Evolutionary conservation across 2,329 filamentous ascomycete species (phyloP).

Genomic region (Stachybotrys elegans): DNA sequence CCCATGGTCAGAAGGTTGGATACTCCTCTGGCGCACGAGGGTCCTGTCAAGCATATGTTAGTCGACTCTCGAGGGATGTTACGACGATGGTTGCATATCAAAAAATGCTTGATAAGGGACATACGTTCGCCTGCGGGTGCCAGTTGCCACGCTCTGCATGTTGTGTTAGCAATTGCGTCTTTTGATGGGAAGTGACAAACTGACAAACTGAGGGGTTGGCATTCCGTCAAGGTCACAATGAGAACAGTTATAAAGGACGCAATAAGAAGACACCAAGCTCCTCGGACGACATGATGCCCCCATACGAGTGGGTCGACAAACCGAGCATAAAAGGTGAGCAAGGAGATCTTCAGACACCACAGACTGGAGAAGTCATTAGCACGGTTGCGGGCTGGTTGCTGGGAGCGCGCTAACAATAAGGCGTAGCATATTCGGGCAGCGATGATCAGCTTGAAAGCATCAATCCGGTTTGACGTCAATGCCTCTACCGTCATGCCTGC

Average conservation of each 20-base stretch:
- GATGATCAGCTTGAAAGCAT: slow-evolving; percentile 21
- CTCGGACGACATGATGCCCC: slow-evolving; percentile 14
- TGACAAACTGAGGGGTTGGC: slow-evolving; percentile 18
- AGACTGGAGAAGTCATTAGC: slow-evolving; percentile 12
- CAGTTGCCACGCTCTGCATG: slow-evolving; percentile 13
- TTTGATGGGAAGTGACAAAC: neutral
- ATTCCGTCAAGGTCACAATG: slow-evolving; percentile 20
- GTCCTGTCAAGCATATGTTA: slow-evolving; percentile 2
- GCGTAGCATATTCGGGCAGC: slow-evolving; percentile 23
- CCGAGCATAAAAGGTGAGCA: slow-evolving; percentile 24
- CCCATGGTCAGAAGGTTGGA: slow-evolving; percentile 23
- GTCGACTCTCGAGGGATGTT: neutral
- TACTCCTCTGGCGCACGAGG: slow-evolving; percentile 17
- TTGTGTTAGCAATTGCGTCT: neutral
- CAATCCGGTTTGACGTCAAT: slow-evolving; percentile 14
- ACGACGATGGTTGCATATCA: neutral
- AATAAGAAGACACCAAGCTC: slow-evolving; percentile 20
- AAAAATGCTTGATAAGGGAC: neutral
- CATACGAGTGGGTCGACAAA: slow-evolving; percentile 18
- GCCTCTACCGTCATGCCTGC: slow-evolving; percentile 9
- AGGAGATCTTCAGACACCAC: slow-evolving; percentile 23
- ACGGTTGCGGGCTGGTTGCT: no score
- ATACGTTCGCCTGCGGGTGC: slow-evolving; percentile 1
- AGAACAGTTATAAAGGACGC: slow-evolving; percentile 20
- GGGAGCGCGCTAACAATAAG: slow-evolving; percentile 16